These are phyloP conservation scores for Raddia guianensis DNA, from an alignment of 176 grass and related monocot genomes.

Conservation along the genomic window DNA sequence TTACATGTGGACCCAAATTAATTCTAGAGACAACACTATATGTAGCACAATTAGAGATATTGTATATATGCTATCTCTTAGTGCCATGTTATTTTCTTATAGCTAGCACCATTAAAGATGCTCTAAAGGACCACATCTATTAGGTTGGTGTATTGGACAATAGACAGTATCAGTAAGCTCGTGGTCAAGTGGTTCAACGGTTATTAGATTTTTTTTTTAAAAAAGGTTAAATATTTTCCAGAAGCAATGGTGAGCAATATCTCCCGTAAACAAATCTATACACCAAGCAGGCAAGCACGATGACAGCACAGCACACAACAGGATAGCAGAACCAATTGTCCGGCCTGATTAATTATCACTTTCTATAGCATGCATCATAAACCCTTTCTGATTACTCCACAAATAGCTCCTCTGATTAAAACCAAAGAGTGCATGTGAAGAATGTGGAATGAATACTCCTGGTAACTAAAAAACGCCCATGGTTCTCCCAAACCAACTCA, in stretches of 20 bases:
- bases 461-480: not conserved
- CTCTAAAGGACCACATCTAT: not conserved
- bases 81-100: no score
- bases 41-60: no score
- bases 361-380: not conserved
- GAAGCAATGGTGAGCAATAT: slow-evolving; percentile 6
- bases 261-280: not conserved
- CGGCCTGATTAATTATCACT: slow-evolving; percentile 17
- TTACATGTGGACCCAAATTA: no score
- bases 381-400: not conserved
- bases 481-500: not conserved
- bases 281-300: not conserved
- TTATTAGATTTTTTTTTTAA: not conserved
- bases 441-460: not conserved
- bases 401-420: not conserved
- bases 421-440: not conserved
- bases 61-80: no score
- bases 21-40: no score
- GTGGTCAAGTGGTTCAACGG: slow-evolving; percentile 32
- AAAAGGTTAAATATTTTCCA: not conserved
- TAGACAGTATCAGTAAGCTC: slow-evolving; percentile 9
- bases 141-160: not conserved
- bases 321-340: not conserved
- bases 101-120: no score
- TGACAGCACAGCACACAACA: not conserved